Evolutionary conservation across 768 basidiomycete species (phyloP).

Genomic region (Lyophyllum decastes): DNA sequence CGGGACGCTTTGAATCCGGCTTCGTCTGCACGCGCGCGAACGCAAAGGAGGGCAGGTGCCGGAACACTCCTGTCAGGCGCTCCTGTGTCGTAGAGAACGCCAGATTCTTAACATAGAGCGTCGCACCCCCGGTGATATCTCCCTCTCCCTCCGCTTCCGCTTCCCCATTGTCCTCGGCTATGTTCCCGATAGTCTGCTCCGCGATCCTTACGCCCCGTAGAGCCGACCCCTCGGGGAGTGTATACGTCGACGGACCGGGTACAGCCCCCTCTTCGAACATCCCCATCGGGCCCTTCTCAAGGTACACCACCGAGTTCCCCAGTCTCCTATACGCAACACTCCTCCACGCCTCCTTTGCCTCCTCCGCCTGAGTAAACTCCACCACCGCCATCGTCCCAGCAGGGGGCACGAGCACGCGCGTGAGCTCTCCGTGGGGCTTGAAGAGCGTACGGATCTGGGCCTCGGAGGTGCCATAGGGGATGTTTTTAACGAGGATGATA

Average conservation of each 20-base stretch:
- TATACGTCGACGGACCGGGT: conserved; percentile 11
- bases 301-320: conserved; percentile 87
- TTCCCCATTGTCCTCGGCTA: background rate
- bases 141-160: conserved; percentile 25
- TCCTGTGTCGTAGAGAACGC: conserved; percentile 89
- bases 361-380: conserved; percentile 73
- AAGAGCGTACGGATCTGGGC: conserved; percentile 81
- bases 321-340: conserved; percentile 85
- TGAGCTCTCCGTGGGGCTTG: conserved; percentile 69
- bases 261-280: conserved; percentile 65
- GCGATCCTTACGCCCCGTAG: conserved; percentile 39
- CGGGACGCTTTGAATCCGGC: conserved; percentile 75
- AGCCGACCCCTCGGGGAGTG: conserved; percentile 10
- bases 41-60: conserved; percentile 73
- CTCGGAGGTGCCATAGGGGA: conserved; percentile 85
- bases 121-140: conserved; percentile 67
- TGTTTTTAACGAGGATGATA: conserved; percentile 91
- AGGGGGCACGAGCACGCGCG: conserved; percentile 53
- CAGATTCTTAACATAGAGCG: conserved; percentile 93
- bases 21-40: conserved; percentile 94
- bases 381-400: conserved; percentile 93
- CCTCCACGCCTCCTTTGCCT: conserved; percentile 75
- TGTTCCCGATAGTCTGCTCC: conserved; percentile 31
- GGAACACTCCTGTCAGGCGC: conserved; percentile 67
- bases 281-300: conserved; percentile 88